Conservation (phyloP, 2,329 filamentous ascomycete genomes). For the Colletotrichum spinosum region DNA sequence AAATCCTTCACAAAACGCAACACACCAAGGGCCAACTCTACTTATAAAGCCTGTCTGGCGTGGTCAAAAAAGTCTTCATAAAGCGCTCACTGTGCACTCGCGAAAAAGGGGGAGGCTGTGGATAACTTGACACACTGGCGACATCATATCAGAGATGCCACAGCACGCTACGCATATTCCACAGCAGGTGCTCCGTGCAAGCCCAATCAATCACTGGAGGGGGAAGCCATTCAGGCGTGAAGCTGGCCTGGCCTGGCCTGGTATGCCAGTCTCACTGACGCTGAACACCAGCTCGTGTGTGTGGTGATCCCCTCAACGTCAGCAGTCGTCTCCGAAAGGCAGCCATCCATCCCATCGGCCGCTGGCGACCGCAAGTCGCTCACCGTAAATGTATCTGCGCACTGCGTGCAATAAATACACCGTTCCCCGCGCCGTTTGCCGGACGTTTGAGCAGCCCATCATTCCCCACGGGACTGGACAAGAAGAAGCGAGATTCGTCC, state of each 20-base stretch:
- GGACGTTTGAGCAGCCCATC: background rate
- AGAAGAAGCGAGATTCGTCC: conserved; percentile 17
- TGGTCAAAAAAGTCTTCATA: conserved; percentile 24
- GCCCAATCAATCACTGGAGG: no score
- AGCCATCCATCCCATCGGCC: conserved; percentile 23
- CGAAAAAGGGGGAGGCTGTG: conserved; percentile 28
- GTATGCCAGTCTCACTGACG: background rate
- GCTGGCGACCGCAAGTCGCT: conserved; percentile 12
- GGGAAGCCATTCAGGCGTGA: conserved; percentile 2
- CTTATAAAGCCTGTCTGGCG: background rate
- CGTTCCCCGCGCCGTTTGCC: background rate
- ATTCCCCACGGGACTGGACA: conserved; percentile 2
- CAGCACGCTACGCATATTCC: background rate
- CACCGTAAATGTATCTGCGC: no score
- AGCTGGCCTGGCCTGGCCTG: background rate
- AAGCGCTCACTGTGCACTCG: conserved; percentile 12
- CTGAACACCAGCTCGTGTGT: conserved; percentile 1
- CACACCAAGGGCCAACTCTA: conserved; percentile 22
- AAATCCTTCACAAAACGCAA: conserved; percentile 34
- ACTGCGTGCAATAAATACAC: no score
- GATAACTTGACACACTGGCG: conserved; percentile 32
- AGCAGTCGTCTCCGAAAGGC: conserved; percentile 18
- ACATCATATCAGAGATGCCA: conserved; percentile 18
- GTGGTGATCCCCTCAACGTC: conserved; percentile 8
- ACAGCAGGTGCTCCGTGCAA: no score